Evolutionary conservation across 345 rosid genomes (phyloP).

Genomic region (Populus ilicifolia): DNA sequence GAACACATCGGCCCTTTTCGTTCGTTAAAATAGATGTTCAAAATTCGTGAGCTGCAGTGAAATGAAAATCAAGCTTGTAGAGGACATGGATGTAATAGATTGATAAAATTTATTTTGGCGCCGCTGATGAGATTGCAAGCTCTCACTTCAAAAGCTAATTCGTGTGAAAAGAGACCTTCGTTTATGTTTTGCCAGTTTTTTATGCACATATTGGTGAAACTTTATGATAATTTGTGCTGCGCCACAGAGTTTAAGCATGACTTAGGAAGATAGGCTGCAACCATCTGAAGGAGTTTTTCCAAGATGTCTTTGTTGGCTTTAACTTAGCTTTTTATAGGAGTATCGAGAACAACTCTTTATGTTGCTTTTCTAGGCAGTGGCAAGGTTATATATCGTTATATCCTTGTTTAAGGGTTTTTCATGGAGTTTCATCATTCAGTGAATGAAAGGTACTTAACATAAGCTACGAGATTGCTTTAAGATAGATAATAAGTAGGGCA

Average conservation of each 20-base stretch:
- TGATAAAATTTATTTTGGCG: not conserved
- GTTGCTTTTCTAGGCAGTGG: not conserved
- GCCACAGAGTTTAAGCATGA: not conserved
- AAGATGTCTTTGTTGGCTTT: not conserved
- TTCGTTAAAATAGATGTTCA: not conserved
- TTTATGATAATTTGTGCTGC: no score
- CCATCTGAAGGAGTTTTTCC: not conserved
- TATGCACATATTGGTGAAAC: not conserved
- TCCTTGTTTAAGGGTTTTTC: not conserved
- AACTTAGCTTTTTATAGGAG: not conserved
- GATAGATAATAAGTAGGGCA: not conserved
- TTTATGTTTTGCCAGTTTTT: not conserved
- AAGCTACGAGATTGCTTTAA: not conserved
- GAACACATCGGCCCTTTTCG: not conserved
- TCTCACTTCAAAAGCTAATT: not conserved
- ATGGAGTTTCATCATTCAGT: not conserved
- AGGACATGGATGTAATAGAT: not conserved
- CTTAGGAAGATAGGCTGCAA: not conserved
- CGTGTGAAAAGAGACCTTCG: not conserved
- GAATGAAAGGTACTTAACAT: not conserved
- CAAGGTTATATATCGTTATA: not conserved
- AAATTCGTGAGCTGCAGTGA: no score
- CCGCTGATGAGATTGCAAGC: not conserved
- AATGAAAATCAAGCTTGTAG: not conserved
- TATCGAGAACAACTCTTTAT: not conserved